These are phyloP conservation scores for Cokeromyces recurvatus DNA, from an alignment of 371 early-diverging fungal species.

Conservation along the genomic window DNA sequence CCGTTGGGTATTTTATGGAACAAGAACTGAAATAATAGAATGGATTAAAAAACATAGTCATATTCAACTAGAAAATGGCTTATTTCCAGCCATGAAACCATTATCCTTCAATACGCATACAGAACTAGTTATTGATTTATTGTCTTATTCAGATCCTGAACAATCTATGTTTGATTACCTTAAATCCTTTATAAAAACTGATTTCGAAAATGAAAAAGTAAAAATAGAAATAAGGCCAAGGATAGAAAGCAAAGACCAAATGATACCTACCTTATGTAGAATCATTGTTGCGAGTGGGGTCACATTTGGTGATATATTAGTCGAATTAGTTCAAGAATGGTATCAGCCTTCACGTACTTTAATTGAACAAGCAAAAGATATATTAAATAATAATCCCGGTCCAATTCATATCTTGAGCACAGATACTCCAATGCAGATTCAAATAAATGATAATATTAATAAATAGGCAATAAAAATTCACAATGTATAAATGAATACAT, in stretches of 20 bases:
- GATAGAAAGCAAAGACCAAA: slow-evolving; percentile 36
- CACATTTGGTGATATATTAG: slow-evolving; percentile 26
- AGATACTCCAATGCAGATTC: slow-evolving; percentile 26
- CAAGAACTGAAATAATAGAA: slow-evolving; percentile 35
- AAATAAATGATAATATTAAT: slow-evolving; percentile 9
- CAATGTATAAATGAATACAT: no score
- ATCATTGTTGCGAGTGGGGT: slow-evolving; percentile 28
- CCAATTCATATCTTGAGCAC: slow-evolving; percentile 36
- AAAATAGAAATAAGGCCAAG: slow-evolving; percentile 38
- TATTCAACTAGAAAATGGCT: slow-evolving; percentile 24
- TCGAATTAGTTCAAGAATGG: slow-evolving; percentile 36
- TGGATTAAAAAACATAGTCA: slow-evolving; percentile 34
- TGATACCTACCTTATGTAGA: slow-evolving; percentile 26
- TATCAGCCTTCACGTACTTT: slow-evolving; percentile 26
- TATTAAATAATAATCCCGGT: slow-evolving; percentile 31
- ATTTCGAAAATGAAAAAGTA: slow-evolving; percentile 29
- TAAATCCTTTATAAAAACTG: slow-evolving; percentile 34
- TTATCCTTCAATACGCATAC: slow-evolving; percentile 24
- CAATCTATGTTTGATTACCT: slow-evolving; percentile 31
- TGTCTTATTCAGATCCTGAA: slow-evolving; percentile 25
- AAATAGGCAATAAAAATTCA: no score
- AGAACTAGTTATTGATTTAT: slow-evolving; percentile 39
- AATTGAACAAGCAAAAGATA: slow-evolving; percentile 27
- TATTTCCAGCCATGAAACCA: slow-evolving; percentile 19
- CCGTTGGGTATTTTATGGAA: slow-evolving; percentile 42